phyloP scores from a whole-genome alignment of 257 asterid species.

The Datura wrightii region DNA sequence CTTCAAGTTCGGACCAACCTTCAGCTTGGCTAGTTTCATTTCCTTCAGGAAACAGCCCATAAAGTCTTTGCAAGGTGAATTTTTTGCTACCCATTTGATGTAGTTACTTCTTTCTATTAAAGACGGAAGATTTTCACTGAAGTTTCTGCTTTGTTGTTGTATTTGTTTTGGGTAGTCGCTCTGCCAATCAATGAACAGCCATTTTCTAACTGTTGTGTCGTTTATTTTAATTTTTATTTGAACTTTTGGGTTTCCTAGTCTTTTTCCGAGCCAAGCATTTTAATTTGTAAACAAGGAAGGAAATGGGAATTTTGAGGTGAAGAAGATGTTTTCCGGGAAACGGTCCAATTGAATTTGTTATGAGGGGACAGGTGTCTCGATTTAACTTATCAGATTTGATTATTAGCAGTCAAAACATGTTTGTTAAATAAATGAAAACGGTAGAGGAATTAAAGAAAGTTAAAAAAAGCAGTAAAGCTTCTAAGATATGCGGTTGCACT shows the following conservation, averaged over 20 bases:
- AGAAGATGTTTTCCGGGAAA: not conserved
- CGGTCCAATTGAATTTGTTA: too few relatives aligned
- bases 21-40: not conserved
- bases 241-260: not conserved
- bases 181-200: not conserved
- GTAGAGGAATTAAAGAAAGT: too few relatives aligned
- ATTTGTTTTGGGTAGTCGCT: not conserved
- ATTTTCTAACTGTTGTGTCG: not conserved
- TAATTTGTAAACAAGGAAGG: not conserved
- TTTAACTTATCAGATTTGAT: too few relatives aligned
- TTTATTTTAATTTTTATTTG: not conserved
- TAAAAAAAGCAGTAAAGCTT: too few relatives aligned
- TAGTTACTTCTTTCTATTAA: not conserved
- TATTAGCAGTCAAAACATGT: too few relatives aligned
- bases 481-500: too few relatives aligned
- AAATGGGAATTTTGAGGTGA: constrained; percentile 18
- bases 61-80: constrained; percentile 24
- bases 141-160: not conserved
- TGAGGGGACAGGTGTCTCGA: too few relatives aligned
- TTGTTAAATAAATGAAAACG: too few relatives aligned
- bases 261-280: not conserved
- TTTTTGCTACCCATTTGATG: not conserved
- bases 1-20: constrained; percentile 36
- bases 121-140: not conserved
- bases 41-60: constrained; percentile 3